A percentile compares a stretch with the other conserved stretches of the same genome.
phyloP scores from a whole-genome alignment of 31 red algal species.

The Asparagopsis taxiformis region DNA sequence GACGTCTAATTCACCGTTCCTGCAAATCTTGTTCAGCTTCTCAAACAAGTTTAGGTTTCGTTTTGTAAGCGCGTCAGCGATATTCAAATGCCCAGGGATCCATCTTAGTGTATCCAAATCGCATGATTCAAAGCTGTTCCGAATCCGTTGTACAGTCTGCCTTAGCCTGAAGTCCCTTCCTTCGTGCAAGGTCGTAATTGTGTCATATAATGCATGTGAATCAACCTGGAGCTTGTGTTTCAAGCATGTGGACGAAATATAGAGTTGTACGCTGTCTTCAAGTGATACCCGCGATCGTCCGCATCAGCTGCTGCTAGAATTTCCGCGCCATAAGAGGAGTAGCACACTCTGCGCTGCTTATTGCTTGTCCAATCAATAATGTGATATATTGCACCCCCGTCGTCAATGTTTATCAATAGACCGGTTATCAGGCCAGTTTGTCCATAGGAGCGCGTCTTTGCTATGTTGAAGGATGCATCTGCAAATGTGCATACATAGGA shows the following conservation, averaged over 20 bases:
- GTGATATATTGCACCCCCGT: background rate
- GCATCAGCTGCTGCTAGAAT: background rate
- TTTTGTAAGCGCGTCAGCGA: constrained; percentile 7
- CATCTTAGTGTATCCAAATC: constrained; percentile 4
- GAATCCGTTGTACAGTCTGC: constrained; percentile 3
- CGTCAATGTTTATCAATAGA: background rate
- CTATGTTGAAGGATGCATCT: constrained; percentile 5
- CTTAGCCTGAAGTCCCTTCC: constrained; percentile 2
- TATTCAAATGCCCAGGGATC: background rate
- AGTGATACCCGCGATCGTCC: constrained; percentile 9
- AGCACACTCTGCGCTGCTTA: constrained; percentile 8
- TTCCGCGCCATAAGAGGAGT: constrained; percentile 15
- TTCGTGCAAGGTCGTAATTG: constrained; percentile 16
- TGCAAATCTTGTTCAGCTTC: too few species aligned
- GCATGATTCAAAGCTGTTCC: constrained; percentile 7
- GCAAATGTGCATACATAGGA: background rate
- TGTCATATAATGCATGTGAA: background rate
- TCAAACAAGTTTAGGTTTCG: background rate
- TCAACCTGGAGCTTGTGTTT: constrained; percentile 1
- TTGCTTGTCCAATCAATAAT: constrained; percentile 6
- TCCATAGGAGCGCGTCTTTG: background rate
- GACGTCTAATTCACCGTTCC: too few species aligned
- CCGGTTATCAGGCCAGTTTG: constrained; percentile 6
- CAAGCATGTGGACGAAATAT: background rate
- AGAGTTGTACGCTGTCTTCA: background rate